Percentiles rank a stretch among this genome's conserved stretches.
Evolutionary conservation across 1,139 yeast genomes (phyloP).

Genomic region (Entelexis sorbosivorans): DNA sequence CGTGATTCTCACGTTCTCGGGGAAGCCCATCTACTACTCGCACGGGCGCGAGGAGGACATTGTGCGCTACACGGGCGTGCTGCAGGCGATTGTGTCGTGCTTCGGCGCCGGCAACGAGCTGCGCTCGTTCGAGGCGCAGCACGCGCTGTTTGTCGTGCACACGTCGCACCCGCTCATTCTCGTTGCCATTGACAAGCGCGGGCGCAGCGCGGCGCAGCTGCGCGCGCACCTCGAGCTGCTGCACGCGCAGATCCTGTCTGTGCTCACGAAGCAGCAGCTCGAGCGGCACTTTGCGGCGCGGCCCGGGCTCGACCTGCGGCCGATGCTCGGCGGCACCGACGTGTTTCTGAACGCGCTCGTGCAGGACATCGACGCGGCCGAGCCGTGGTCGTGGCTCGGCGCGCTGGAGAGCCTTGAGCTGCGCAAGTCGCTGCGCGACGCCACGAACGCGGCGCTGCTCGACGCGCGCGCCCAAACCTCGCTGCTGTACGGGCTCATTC

Average conservation of each 20-base stretch:
- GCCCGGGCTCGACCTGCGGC: slow-evolving; percentile 72
- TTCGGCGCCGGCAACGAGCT: slow-evolving; percentile 33
- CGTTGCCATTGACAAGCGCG: slow-evolving; percentile 55
- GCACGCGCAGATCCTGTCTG: slow-evolving; percentile 68
- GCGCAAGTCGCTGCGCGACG: slow-evolving; percentile 38
- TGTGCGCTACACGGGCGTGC: slow-evolving; percentile 53
- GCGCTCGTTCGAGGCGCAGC: slow-evolving; percentile 24
- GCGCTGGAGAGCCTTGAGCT: slow-evolving; percentile 50
- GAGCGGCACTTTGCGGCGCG: slow-evolving; percentile 56
- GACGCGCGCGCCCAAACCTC: slow-evolving; percentile 34
- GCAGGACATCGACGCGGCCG: slow-evolving; percentile 41
- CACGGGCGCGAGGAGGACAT: slow-evolving; percentile 63
- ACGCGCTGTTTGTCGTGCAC: slow-evolving; percentile 48
- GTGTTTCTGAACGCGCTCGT: slow-evolving; percentile 55
- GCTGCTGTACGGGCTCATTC: slow-evolving; percentile 51
- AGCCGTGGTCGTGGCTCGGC: slow-evolving; percentile 49
- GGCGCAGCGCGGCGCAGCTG: slow-evolving; percentile 46
- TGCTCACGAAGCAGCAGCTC: slow-evolving; percentile 66
- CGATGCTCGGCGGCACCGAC: slow-evolving; percentile 56
- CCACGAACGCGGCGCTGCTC: slow-evolving; percentile 38
- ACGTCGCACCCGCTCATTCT: slow-evolving; percentile 60
- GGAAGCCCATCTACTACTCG: slow-evolving; percentile 81
- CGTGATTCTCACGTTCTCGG: slow-evolving; percentile 78
- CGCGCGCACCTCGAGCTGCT: slow-evolving; percentile 59
- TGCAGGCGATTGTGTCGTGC: slow-evolving; percentile 56